These are phyloP conservation scores for Fusarium sp. DNA, from an alignment of 2,329 filamentous ascomycete genomes.

Conservation along the genomic window DNA sequence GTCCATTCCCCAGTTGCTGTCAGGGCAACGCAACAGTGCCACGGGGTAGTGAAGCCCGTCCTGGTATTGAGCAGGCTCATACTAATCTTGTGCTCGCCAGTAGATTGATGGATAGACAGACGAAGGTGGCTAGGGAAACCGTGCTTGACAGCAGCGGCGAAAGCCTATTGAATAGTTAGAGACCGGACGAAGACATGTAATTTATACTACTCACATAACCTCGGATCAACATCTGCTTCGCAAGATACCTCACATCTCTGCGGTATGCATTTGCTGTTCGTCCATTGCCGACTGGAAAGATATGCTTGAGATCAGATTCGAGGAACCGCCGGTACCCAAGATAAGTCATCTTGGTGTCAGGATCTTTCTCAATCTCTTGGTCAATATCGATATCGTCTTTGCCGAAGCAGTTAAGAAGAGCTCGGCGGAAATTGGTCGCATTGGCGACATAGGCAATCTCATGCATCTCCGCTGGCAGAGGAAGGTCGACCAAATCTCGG, in stretches of 20 bases:
- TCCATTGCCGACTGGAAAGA: slow-evolving; percentile 36
- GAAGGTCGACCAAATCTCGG: slow-evolving; percentile 54
- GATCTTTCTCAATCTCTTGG: slow-evolving; percentile 41
- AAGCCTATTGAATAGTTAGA: slow-evolving; percentile 34
- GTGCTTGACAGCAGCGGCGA: slow-evolving; percentile 41
- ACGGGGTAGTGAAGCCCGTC: slow-evolving; percentile 45
- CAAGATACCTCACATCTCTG: slow-evolving; percentile 41
- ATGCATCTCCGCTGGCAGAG: slow-evolving; percentile 49
- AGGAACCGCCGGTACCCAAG: slow-evolving; percentile 44
- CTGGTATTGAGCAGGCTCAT: slow-evolving; percentile 44
- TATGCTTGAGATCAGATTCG: slow-evolving; percentile 43
- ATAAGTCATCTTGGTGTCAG: slow-evolving; percentile 44
- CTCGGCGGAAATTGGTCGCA: slow-evolving; percentile 43
- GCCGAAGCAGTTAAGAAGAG: slow-evolving; percentile 40
- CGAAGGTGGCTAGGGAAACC: slow-evolving; percentile 42
- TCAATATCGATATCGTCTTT: slow-evolving; percentile 41
- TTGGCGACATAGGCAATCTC: slow-evolving; percentile 53
- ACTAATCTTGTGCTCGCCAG: slow-evolving; percentile 41
- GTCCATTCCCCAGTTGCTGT: background rate
- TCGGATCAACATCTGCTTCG: slow-evolving; percentile 46
- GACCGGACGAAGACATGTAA: rapidly evolving
- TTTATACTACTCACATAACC: slow-evolving; percentile 37
- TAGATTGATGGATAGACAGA: slow-evolving; percentile 45
- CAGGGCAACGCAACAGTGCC: slow-evolving; percentile 40
- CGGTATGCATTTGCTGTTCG: slow-evolving; percentile 37